Evolutionary conservation across 208 protist genomes (phyloP), one percentile per base, ranked within the genome.

Genomic region (Wallacemonas rigidus): DNA sequence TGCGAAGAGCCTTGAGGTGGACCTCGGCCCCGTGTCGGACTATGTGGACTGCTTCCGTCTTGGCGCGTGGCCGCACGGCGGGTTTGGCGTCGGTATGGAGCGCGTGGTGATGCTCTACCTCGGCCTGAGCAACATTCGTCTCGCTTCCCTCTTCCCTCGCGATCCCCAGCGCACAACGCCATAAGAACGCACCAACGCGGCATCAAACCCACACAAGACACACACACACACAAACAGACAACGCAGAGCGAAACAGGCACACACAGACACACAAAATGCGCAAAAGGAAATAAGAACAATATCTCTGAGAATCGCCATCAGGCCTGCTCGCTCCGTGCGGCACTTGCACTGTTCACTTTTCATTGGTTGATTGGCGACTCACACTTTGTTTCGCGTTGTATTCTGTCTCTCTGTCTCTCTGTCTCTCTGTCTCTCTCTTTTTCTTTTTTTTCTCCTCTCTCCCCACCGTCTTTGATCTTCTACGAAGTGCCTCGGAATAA

Each of bases 21-120:
- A 97, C 63, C 82, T 97, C 43, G 83, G 72, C 11, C 87, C 92
- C 8, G 91, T 99, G 55, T 85, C 93, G 65, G 85, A 92, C 43
- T 99, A 99, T 89, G 92, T 99, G 11, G 98, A 99, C 71, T 81
- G 94, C 47, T 99, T 99, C 91, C 91, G 93, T 43, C 99, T 98
- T 56, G 99, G 99, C 48, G 89, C 95, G 38, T 95, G 95, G 72
- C 99, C 99, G 75, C 99, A 99, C 83, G 99, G 91, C 70, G 99
- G 99, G 54, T 99, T 98, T 61, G 99, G 99, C 57, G 91, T 99
- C 54, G 99, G 99, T 41, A 81, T 99, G 17, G 99, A 99, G 92
- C 92, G 99, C 58, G 95, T 99, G 11, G 97, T 99, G 40, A 99
- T 99, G 98, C 90, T 99, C 35, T 99, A 98, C 86, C 90, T 99